A percentile compares a stretch with the other conserved stretches of the same genome.
These are phyloP conservation scores for Gamarada debralockiae DNA, from an alignment of 495 filamentous ascomycete genomes.

Conservation along the genomic window DNA sequence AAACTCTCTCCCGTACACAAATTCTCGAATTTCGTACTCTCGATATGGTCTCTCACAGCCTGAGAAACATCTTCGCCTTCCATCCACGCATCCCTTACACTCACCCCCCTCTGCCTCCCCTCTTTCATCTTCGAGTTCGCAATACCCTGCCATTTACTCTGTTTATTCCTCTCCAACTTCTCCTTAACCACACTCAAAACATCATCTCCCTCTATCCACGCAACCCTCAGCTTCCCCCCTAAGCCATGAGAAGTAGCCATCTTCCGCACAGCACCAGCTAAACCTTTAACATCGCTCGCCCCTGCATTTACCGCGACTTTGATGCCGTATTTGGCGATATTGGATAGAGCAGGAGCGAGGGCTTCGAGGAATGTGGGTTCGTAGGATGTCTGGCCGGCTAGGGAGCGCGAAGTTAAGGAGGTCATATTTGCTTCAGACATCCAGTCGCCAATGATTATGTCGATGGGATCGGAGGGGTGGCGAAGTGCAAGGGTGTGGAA, in stretches of 20 bases:
- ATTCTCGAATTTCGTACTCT: too few species aligned
- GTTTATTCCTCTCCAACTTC: conserved; percentile 1
- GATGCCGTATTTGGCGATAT: conserved; percentile 46
- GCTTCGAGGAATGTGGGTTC: conserved; percentile 51
- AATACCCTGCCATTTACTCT: conserved; percentile 6
- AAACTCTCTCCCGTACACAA: conserved; percentile 13
- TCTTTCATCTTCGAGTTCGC: too few species aligned
- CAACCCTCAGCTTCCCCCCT: conserved; percentile 31
- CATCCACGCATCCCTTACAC: conserved; percentile 5
- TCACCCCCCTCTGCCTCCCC: background rate
- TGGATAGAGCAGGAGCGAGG: conserved; percentile 44
- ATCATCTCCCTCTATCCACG: conserved; percentile 43
- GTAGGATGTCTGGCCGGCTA: conserved; percentile 23
- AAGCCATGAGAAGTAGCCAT: background rate
- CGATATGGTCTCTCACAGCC: too few species aligned
- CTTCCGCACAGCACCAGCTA: background rate
- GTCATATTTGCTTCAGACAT: conserved; percentile 37
- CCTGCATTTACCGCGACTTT: conserved; percentile 57
- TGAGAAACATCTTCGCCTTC: conserved; percentile 7
- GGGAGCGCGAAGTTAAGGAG: background rate
- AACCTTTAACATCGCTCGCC: conserved; percentile 40
- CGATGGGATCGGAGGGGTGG: conserved; percentile 44
- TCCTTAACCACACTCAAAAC: conserved; percentile 6
- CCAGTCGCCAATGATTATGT: conserved; percentile 55
- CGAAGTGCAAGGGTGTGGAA: conserved; percentile 48